These are phyloP conservation scores for Penicillium steckii DNA, from an alignment of 495 filamentous ascomycete species.

Conservation along the genomic window DNA sequence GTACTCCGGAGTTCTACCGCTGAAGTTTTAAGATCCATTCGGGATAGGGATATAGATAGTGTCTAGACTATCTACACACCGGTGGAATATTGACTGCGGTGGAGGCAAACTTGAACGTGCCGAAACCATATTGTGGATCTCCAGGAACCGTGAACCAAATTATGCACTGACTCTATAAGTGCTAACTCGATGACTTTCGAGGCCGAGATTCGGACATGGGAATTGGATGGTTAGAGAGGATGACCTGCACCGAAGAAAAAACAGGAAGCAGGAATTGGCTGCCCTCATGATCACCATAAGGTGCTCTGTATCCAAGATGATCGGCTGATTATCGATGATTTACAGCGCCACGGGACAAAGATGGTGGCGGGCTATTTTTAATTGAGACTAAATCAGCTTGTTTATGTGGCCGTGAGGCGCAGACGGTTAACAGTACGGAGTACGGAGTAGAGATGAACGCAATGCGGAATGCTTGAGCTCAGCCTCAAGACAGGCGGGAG, in stretches of 20 bases:
- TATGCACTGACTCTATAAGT: no score
- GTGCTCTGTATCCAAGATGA: not conserved
- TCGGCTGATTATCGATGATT: not conserved
- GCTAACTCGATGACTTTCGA: no score
- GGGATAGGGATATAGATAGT: no score
- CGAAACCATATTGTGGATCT: constrained; percentile 1
- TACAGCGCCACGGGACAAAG: not conserved
- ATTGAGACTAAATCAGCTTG: not conserved
- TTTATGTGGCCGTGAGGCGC: constrained; percentile 12
- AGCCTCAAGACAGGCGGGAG: constrained; percentile 15
- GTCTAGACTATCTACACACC: not conserved
- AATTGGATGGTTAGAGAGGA: not conserved
- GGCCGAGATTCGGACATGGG: not conserved
- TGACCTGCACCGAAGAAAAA: not conserved
- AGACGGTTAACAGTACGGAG: not conserved
- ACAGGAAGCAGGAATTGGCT: not conserved
- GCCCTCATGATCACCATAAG: not conserved
- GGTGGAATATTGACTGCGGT: not conserved
- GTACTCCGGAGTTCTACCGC: no score
- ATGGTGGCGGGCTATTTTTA: constrained; percentile 1
- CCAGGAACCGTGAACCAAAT: constrained; percentile 1
- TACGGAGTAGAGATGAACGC: not conserved
- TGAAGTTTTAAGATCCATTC: no score
- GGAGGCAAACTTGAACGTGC: not conserved
- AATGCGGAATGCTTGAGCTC: constrained; percentile 2